Evolutionary conservation across 2,329 filamentous ascomycete genomes (phyloP), one percentile per base, ranked within the genome.

Genomic region (Cercospora berteroae): DNA sequence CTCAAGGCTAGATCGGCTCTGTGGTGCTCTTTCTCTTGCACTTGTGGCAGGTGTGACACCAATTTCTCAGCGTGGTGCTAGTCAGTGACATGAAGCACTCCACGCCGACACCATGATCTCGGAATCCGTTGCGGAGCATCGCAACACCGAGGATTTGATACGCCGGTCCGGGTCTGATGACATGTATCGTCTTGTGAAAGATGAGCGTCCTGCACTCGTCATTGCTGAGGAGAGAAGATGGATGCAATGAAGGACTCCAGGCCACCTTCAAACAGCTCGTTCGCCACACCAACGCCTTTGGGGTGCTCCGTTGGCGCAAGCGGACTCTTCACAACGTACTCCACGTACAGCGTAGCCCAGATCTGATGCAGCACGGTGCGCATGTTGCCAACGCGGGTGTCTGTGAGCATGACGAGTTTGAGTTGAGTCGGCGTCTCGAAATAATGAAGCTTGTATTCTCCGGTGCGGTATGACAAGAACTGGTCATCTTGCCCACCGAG

Each of bases 371-470:
- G 82, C 23, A 96, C 94, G 74, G 96, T 93, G 55, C 94, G 88
- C 88, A 99, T 94, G 80, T 93, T 97, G 6, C 69, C 70, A 29
- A 71, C 63, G 44, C 67, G 72, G 88, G 91, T 92, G 81, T 98
- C 95, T 25, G 95, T 98, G 77, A 98, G 85, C 89, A 99, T 92
- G 77, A 97, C 93, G 77, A 98, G 96, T 77, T 97, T 96, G 80
- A 96, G 89, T 79, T 92, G 96, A 62, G 93, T 95, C 0, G 94
- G 93, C 12, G 95, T 98, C 84, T 99, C 95, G 85, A 97, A 99
- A 84, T 96, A 99, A 82, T 99, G 95, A 74, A 99, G 87, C 82
- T 97, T 97, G 85, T 99, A 99, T 81, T 97, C 91, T 73, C 87
- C 91, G 63, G 95, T 99, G 74, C 93, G 91, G 82, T 92, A 99